Conservation (phyloP, 177 flowering plant species). For the Vitis hybrid region DNA sequence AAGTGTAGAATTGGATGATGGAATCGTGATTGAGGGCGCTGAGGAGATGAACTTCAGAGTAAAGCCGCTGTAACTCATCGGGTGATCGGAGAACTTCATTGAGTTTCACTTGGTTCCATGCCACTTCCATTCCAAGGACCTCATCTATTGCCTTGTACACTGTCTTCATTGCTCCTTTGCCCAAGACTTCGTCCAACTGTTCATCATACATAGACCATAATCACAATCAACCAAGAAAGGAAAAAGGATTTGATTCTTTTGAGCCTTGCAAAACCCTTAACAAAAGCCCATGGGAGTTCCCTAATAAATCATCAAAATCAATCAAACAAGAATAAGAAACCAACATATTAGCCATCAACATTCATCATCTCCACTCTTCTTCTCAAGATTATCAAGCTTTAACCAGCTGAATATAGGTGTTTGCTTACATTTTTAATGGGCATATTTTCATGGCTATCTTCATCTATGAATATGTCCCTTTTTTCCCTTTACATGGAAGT, state of each 20-base stretch:
- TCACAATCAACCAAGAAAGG: background rate
- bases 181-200: constrained; percentile 48
- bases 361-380: too few species aligned
- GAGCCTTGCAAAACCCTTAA: too few species aligned
- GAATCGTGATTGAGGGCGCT: constrained; percentile 70
- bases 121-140: constrained; percentile 82
- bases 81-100: constrained; percentile 64
- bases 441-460: too few species aligned
- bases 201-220: background rate
- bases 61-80: constrained; percentile 65
- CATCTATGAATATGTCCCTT: too few species aligned
- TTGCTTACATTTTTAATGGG: too few species aligned
- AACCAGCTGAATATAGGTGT: too few species aligned
- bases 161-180: constrained; percentile 59
- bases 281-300: too few species aligned
- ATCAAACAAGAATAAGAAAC: too few species aligned
- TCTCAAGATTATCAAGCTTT: too few species aligned
- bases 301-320: too few species aligned
- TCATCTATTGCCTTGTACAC: constrained; percentile 84
- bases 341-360: too few species aligned
- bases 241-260: background rate
- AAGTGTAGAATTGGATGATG: constrained; percentile 62
- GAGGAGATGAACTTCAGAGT: constrained; percentile 90
- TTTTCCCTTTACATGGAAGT: too few species aligned
- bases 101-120: constrained; percentile 84